Evolutionary conservation across 495 filamentous ascomycete species (phyloP), one percentile per base, ranked within the genome.

Genomic region (Trichoderma parareesei): DNA sequence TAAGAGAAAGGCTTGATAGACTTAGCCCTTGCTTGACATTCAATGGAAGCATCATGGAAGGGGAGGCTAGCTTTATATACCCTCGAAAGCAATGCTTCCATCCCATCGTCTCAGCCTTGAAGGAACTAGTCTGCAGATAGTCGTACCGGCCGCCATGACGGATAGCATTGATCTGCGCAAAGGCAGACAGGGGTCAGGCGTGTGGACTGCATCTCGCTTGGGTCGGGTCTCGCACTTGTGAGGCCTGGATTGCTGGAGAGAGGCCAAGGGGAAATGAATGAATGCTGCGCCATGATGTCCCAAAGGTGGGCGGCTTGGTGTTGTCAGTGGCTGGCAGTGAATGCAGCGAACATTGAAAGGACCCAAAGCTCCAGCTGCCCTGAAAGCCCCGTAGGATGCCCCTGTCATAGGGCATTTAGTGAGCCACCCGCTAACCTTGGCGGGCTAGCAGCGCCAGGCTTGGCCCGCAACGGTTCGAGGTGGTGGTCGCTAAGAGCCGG

Each of bases 341-440:
- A 11, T 37, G 8, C 44, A 48, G 10, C 16, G 44, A n/a, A n/a
- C n/a, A n/a, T n/a, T n/a, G 16, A 18, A 14, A 5, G 11, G n/a
- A 48, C 16, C 5, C 5, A 48, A 14, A 5, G 44, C 44, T 48
- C 44, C 44, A 48, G 11, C n/a, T 14, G 53, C 53, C 27, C 27
- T 57, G 53, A 57, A 57, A 37, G 27, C 53, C 27, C 53, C 46
- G 46, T 49, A 49, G 46, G 46, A 49, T 49, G 27, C 53, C 53
- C 33, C 27, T 57, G 53, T 2, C 27, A 14, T 9, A n/a, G 14
- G 27, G 33, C 53, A 37, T 57, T 57, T 57, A 57, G 53, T 11
- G 53, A 57, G 20, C 7, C 33, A 8, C 7, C 53, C 10, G 53
- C 53, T n/a, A 57, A 57, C 33, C 33, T 0, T 13, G 14, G 53